These are phyloP conservation scores for Ophiostoma himal-ulmi DNA, from an alignment of 2,329 filamentous ascomycete genomes.

Conservation along the genomic window DNA sequence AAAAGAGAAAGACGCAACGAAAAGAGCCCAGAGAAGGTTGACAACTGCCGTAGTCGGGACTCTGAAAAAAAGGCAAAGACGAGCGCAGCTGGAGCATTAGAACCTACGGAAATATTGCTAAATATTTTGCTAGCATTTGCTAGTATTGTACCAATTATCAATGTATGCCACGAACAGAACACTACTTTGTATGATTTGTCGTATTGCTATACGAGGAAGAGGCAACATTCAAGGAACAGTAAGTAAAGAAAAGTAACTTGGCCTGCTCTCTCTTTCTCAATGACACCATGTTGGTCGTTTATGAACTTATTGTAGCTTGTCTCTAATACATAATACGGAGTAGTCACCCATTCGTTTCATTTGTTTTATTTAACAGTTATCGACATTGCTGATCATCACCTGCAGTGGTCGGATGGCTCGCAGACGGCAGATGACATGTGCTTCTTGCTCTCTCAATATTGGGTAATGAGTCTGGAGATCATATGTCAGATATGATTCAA, in stretches of 20 bases:
- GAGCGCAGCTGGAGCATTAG: neutral
- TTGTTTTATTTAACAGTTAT: neutral
- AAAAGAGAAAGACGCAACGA: neutral
- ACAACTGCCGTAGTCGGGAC: conserved; percentile 10
- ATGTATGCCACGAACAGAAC: neutral
- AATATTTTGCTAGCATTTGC: neutral
- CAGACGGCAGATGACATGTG: conserved; percentile 9
- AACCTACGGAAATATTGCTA: neutral
- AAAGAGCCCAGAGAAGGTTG: neutral
- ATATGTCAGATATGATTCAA: neutral
- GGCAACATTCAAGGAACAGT: neutral
- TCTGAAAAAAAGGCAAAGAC: conserved; percentile 1
- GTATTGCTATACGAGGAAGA: neutral
- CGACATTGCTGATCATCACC: conserved; percentile 6
- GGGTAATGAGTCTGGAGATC: neutral
- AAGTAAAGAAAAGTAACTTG: neutral
- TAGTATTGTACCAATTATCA: neutral
- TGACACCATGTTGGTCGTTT: neutral
- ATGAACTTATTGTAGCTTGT: neutral
- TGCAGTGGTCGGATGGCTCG: neutral
- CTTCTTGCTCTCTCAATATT: neutral
- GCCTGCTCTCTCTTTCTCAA: neutral
- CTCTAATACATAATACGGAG: neutral
- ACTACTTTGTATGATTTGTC: neutral
- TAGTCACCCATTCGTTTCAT: neutral